Evolutionary conservation across 2,329 filamentous ascomycete genomes (phyloP), one percentile per base, ranked within the genome.

Genomic region (Ambrosiella beaveri): DNA sequence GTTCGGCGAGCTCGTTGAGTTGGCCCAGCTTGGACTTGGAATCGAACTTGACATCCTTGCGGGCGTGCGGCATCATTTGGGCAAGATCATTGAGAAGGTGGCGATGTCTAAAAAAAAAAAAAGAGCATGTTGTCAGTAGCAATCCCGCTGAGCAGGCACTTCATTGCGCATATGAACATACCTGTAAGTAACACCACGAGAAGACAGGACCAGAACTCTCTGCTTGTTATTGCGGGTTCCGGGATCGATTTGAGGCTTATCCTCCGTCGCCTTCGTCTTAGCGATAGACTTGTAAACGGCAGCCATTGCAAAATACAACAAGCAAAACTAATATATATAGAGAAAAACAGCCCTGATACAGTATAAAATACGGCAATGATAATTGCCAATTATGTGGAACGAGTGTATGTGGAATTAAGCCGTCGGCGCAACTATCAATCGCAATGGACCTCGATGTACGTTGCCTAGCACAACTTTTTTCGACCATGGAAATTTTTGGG

Each of bases 11-110:
- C 67, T 90, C 87, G 72, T 93, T 93, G 56, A 95, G 79, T 68
- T 86, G 75, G 77, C 82, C 78, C 64, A 89, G 78, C 74, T 93
- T 89, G 41, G 87, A 90, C 73, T 97, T 97, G 57, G 88, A 93
- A 70, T 98, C 93, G 64, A 96, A 87, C 72, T 98, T 98, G 65
- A 86, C 88, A 69, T 98, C 93, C 74, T 95, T 95, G 67, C 88
- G 83, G 63, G 84, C 84, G 70, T 98, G 93, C 1, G 93, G 93
- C 63, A 98, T 82, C 71, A 98, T 82, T 37, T 85, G 79, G 59
- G 88, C 82, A 53, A 98, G 77, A 67, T 98, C 93, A 66, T 90
- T 87, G 62, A 98, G 78, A 49, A 98, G 77, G 73, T 98, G 93
- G 49, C 93, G 86, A 71, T 96, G 93, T 70, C 91, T 94, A 65